phyloP scores from a whole-genome alignment of 306 rosid species.

The Acacia crassicarpa region DNA sequence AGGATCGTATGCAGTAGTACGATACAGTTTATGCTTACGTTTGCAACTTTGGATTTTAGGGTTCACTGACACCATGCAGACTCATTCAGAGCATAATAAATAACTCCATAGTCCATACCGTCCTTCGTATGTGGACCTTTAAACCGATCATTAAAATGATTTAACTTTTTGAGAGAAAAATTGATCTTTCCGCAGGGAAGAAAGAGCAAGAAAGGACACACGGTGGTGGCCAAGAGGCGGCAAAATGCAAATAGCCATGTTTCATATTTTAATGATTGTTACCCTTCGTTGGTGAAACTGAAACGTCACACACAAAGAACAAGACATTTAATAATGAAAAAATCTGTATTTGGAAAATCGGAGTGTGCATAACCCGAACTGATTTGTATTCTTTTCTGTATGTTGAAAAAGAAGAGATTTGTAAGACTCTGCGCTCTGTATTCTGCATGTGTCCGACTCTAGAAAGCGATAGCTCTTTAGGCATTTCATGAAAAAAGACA shows the following conservation, averaged over 20 bases:
- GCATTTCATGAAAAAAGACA: conserved; percentile 56
- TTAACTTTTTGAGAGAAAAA: no score
- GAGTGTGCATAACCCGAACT: conserved; percentile 27
- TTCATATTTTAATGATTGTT: conserved; percentile 22
- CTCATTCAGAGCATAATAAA: not conserved
- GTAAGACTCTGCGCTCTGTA: conserved; percentile 51
- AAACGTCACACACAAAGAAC: conserved; percentile 23
- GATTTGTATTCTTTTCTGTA: conserved; percentile 62
- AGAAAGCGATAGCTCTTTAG: conserved; percentile 54
- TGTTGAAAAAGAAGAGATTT: conserved; percentile 72
- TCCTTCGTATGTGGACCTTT: no score
- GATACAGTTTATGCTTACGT: not conserved
- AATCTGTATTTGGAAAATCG: not conserved
- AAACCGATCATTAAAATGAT: not conserved
- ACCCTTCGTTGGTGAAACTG: conserved; percentile 22
- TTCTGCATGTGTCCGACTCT: conserved; percentile 44
- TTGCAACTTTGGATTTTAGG: not conserved
- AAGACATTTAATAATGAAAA: not conserved
- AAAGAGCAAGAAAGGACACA: not conserved
- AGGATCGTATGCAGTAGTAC: not conserved
- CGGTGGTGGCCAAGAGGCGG: not conserved
- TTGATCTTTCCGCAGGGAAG: not conserved
- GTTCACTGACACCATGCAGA: not conserved
- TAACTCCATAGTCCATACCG: not conserved
- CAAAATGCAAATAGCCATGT: conserved; percentile 8